Evolutionary conservation across 345 rosid genomes (phyloP).

Genomic region (Boechera divaricarpa): DNA sequence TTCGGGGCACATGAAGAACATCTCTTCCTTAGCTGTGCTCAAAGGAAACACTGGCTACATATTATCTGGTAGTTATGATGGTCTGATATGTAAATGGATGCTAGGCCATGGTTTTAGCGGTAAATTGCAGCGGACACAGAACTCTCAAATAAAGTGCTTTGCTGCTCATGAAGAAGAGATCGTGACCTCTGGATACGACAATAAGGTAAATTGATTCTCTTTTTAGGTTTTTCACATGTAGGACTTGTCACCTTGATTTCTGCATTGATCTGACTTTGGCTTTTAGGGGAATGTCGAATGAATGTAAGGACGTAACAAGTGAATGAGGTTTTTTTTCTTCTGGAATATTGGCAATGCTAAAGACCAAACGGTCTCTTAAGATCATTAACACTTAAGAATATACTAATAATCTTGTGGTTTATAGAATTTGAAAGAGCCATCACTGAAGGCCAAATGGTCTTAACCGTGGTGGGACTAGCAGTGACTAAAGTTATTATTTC

Average conservation of each 20-base stretch:
- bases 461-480: not conserved
- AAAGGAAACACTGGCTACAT: slow-evolving; percentile 63
- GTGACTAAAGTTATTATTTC: not conserved
- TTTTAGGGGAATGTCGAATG: not conserved
- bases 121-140: slow-evolving; percentile 76
- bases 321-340: not conserved
- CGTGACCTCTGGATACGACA: slow-evolving; percentile 88
- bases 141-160: slow-evolving; percentile 81
- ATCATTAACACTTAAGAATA: not conserved
- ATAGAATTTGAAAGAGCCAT: not conserved
- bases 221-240: not conserved
- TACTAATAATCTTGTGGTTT: slow-evolving; percentile 2
- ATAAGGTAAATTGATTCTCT: slow-evolving; percentile 59
- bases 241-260: slow-evolving; percentile 17
- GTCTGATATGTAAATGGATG: slow-evolving; percentile 87
- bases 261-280: not conserved
- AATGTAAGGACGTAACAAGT: not conserved
- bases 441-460: slow-evolving; percentile 16
- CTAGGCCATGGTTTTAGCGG: slow-evolving; percentile 86
- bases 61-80: slow-evolving; percentile 88
- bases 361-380: not conserved
- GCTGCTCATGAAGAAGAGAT: slow-evolving; percentile 85
- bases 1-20: slow-evolving; percentile 89
- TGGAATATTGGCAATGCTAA: not conserved
- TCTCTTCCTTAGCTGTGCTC: slow-evolving; percentile 73